Evolutionary conservation across 495 filamentous ascomycete genomes (phyloP), one percentile per base, ranked within the genome.

Genomic region (Lichenothelia convexa): DNA sequence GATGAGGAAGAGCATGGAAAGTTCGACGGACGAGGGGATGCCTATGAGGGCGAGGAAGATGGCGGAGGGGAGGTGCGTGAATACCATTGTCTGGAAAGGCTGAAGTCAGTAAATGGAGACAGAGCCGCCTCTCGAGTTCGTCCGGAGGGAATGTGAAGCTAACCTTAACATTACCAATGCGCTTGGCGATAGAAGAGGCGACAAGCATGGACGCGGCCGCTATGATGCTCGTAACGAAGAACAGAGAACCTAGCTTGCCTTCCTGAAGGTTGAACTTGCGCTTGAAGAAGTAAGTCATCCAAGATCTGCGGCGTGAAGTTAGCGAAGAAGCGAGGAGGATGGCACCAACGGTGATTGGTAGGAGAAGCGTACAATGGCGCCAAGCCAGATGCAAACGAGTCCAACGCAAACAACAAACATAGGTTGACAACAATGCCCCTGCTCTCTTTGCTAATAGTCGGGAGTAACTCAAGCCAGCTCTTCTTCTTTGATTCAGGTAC

Each of bases 71-170:
- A 81, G 65, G 46, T 89, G 81, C 1, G 80, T 84, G 46, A 82
- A 83, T 20, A 87, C 79, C 81, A 92, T 92, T 5, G 81, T 83
- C 50, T 76, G 78, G n/a, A n/a, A n/a, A n/a, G n/a, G n/a, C n/a
- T n/a, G n/a, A n/a, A n/a, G n/a, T n/a, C n/a, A n/a, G n/a, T n/a
- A n/a, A n/a, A n/a, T n/a, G n/a, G n/a, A n/a, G n/a, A n/a, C n/a
- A n/a, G n/a, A n/a, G n/a, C n/a, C n/a, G n/a, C n/a, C n/a, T n/a
- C n/a, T n/a, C n/a, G n/a, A n/a, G n/a, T n/a, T n/a, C n/a, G n/a
- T n/a, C n/a, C n/a, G n/a, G n/a, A n/a, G n/a, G n/a, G n/a, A n/a
- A n/a, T n/a, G n/a, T n/a, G n/a, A n/a, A n/a, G n/a, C n/a, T n/a
- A n/a, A n/a, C n/a, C n/a, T n/a, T n/a, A 47, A 92, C 67, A 21